phyloP scores from a whole-genome alignment of 2,329 filamentous ascomycete genomes.

The Epichloe scottii region DNA sequence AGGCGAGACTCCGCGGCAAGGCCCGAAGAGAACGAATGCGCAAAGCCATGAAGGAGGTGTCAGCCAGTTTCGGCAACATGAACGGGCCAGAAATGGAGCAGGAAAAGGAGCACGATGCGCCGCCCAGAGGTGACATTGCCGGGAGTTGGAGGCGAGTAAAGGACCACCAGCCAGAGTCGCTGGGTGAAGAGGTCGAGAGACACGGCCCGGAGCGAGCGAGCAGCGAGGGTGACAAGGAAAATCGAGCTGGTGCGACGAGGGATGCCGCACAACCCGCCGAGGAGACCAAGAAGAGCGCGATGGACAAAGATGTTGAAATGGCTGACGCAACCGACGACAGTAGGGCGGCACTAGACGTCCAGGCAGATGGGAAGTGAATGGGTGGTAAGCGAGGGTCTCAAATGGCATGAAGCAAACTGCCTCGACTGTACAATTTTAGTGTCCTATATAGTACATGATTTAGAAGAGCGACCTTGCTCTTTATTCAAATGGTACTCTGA shows the following conservation, averaged over 20 bases:
- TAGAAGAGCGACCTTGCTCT: background rate
- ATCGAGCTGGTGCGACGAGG: constrained; percentile 17
- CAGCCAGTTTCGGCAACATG: constrained; percentile 21
- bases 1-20: constrained; percentile 43
- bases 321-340: constrained; percentile 9
- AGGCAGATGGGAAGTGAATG: constrained; percentile 8
- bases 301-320: constrained; percentile 22
- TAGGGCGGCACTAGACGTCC: constrained; percentile 1
- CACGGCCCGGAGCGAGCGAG: constrained; percentile 16
- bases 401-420: background rate
- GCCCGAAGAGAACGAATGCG: constrained; percentile 44
- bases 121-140: constrained; percentile 18
- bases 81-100: constrained; percentile 15
- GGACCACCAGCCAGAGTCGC: constrained; percentile 13
- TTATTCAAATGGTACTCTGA: background rate
- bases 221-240: constrained; percentile 36
- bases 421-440: background rate
- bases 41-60: constrained; percentile 41
- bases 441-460: background rate
- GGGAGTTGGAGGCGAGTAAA: constrained; percentile 22
- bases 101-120: constrained; percentile 13
- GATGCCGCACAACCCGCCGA: constrained; percentile 2
- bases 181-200: constrained; percentile 14
- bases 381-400: background rate
- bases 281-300: constrained; percentile 2